A percentile compares a stretch with the other conserved stretches of the same genome.
Evolutionary conservation across 1,284 basidiomycete genomes (phyloP).

Genomic region (Exobasidium cylindrosporum): DNA sequence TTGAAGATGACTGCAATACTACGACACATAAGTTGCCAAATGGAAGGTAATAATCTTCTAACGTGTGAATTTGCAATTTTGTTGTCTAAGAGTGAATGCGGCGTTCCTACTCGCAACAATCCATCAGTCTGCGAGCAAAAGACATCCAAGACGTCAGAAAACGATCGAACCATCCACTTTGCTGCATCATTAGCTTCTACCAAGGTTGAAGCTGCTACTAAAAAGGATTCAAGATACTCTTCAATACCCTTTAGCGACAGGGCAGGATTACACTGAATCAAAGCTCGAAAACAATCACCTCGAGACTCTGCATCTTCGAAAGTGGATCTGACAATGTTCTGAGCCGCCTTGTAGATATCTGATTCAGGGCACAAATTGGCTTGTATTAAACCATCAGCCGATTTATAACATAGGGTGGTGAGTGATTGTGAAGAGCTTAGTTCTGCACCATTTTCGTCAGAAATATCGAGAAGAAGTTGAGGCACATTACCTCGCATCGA

Average conservation of each 20-base stretch:
- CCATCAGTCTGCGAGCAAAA: constrained; percentile 48
- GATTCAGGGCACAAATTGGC: constrained; percentile 39
- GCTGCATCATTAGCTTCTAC: constrained; percentile 44
- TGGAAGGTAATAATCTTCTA: constrained; percentile 28
- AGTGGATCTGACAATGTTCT: constrained; percentile 38
- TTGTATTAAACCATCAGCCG: constrained; percentile 28
- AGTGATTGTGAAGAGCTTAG: constrained; percentile 26
- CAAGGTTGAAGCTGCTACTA: constrained; percentile 24
- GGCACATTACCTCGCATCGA: constrained; percentile 27
- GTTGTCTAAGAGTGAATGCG: constrained; percentile 33
- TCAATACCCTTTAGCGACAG: constrained; percentile 27
- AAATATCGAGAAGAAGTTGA: constrained; percentile 27
- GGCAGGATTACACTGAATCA: constrained; percentile 32
- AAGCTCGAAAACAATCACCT: constrained; percentile 41
- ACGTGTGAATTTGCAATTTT: constrained; percentile 22
- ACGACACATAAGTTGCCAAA: constrained; percentile 48
- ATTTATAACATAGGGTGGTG: constrained; percentile 27
- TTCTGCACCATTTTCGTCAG: constrained; percentile 20
- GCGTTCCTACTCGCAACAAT: constrained; percentile 42
- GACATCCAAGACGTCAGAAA: constrained; percentile 49
- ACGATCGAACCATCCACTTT: constrained; percentile 41
- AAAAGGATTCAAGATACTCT: constrained; percentile 32
- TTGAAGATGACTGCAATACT: constrained; percentile 45
- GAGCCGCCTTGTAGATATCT: constrained; percentile 35
- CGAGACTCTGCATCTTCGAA: constrained; percentile 37